Percentiles rank a stretch among this genome's conserved stretches.
These are phyloP conservation scores for Gloeophyllum trabeum DNA, from an alignment of 768 basidiomycete genomes.

Conservation along the genomic window DNA sequence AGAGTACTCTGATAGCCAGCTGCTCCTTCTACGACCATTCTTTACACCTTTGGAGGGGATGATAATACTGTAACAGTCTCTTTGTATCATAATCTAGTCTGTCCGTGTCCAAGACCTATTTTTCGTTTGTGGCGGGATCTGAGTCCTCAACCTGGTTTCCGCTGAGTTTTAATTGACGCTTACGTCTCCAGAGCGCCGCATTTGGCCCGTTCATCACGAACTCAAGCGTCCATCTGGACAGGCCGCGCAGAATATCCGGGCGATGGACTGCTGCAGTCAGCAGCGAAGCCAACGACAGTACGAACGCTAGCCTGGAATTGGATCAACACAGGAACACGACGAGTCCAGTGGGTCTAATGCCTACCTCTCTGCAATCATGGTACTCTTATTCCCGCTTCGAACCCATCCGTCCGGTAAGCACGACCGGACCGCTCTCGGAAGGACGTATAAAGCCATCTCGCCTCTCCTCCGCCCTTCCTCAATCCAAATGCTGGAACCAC, in stretches of 20 bases:
- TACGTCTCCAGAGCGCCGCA: constrained; percentile 37
- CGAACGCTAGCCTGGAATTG: constrained; percentile 40
- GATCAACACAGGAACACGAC: too few relatives aligned
- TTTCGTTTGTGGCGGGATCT: too few relatives aligned
- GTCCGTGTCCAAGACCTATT: too few relatives aligned
- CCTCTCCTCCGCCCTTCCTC: constrained; percentile 62
- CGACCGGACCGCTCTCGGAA: constrained; percentile 58
- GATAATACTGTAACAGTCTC: too few relatives aligned
- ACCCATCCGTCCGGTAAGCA: constrained; percentile 47
- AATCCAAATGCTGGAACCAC: constrained; percentile 70
- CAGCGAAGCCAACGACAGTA: constrained; percentile 53
- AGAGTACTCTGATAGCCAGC: constrained; percentile 54
- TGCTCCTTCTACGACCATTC: constrained; percentile 95
- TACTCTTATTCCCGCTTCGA: constrained; percentile 27
- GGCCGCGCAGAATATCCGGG: constrained; percentile 56
- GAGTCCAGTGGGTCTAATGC: too few relatives aligned
- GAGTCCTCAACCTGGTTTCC: too few relatives aligned
- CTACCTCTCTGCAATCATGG: constrained; percentile 43
- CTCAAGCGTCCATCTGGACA: constrained; percentile 61
- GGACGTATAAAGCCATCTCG: constrained; percentile 72
- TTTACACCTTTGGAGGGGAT: constrained; percentile 72
- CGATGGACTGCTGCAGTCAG: constrained; percentile 51
- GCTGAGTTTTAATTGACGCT: constrained; percentile 7
- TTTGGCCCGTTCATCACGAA: constrained; percentile 57
- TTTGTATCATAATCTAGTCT: too few relatives aligned